Conservation (phyloP, 306 rosid genomes). For the Vachellia collinsii region DNA sequence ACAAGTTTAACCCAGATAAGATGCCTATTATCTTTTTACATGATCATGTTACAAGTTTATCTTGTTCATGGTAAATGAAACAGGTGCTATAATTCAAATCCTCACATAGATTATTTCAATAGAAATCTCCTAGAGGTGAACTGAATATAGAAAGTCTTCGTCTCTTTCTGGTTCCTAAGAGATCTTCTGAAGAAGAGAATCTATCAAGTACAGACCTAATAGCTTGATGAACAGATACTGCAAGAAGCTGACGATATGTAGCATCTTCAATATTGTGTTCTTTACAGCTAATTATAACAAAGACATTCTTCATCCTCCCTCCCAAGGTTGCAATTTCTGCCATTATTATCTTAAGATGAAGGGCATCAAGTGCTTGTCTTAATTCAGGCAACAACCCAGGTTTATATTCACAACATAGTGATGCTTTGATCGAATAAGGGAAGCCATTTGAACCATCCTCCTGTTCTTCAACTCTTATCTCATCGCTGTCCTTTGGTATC, state of each 20-base stretch:
- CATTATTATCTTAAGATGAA: constrained; percentile 55
- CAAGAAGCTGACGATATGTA: constrained; percentile 52
- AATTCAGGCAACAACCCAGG: constrained; percentile 68
- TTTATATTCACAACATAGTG: constrained; percentile 66
- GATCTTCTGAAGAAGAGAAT: constrained; percentile 59
- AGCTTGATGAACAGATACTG: constrained; percentile 60
- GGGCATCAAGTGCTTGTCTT: constrained; percentile 61
- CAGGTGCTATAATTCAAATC: constrained; percentile 12
- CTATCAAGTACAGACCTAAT: constrained; percentile 60
- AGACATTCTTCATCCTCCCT: constrained; percentile 70
- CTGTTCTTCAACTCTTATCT: constrained; percentile 67
- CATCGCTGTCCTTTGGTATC: constrained; percentile 68
- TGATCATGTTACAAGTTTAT: background rate
- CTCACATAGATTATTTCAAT: background rate
- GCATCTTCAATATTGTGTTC: constrained; percentile 47
- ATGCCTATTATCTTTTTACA: background rate
- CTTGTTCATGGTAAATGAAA: constrained; percentile 23
- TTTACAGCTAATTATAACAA: constrained; percentile 57
- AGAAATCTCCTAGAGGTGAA: constrained; percentile 49
- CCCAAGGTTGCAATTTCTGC: constrained; percentile 69
- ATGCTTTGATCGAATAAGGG: constrained; percentile 62
- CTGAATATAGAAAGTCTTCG: constrained; percentile 54
- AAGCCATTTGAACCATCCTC: constrained; percentile 53
- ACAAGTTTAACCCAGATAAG: background rate
- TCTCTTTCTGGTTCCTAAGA: constrained; percentile 52